Evolutionary conservation across 495 filamentous ascomycete genomes (phyloP).

Genomic region (Daldinia bambusicola): DNA sequence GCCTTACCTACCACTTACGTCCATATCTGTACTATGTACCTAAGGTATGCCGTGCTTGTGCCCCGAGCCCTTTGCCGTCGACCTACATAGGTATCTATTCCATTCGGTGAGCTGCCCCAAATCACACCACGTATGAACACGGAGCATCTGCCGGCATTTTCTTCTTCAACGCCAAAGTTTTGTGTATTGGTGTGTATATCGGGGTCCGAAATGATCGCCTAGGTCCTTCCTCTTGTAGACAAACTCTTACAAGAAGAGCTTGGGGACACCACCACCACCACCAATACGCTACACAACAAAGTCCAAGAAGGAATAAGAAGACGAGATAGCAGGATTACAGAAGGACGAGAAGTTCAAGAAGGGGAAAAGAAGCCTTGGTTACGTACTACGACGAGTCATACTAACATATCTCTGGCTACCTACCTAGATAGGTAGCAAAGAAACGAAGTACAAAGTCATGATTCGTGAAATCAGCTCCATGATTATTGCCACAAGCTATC

Average conservation of each 20-base stretch:
- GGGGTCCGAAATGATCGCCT: background rate
- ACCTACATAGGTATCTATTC: no score
- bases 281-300: slow-evolving; percentile 3
- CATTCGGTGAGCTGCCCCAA: no score
- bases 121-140: background rate
- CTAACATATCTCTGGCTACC: background rate
- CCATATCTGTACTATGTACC: no score
- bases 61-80: background rate
- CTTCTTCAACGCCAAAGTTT: background rate
- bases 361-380: background rate
- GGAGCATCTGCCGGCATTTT: background rate
- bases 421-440: background rate
- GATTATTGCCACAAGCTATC: slow-evolving; percentile 27
- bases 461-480: slow-evolving; percentile 15
- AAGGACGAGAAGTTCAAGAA: background rate
- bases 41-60: background rate
- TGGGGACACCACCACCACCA: background rate
- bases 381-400: background rate
- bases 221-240: background rate
- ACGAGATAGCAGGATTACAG: background rate
- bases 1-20: no score
- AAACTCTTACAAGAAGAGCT: background rate
- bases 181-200: background rate
- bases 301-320: background rate
- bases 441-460: slow-evolving; percentile 8